phyloP scores from a whole-genome alignment of 495 filamentous ascomycete species.

The Neurospora sp. region DNA sequence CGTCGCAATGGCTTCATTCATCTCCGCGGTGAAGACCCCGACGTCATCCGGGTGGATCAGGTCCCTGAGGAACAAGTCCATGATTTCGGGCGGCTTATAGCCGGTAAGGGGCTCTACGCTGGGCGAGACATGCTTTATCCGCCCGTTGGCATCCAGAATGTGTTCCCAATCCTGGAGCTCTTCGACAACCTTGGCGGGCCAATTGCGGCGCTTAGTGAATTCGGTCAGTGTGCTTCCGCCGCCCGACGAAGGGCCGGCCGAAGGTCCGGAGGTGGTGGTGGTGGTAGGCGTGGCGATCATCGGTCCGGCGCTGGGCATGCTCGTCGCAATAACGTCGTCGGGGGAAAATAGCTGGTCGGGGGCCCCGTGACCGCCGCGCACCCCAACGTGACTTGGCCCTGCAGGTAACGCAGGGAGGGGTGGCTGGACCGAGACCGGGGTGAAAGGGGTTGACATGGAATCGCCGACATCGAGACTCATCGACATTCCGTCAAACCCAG shows the following conservation, averaged over 20 bases:
- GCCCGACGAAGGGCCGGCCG: conserved; percentile 7
- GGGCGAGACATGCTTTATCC: conserved; percentile 75
- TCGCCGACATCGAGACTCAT: conserved; percentile 27
- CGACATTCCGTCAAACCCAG: conserved; percentile 27
- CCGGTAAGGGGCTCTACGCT: conserved; percentile 72
- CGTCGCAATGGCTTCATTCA: conserved; percentile 84
- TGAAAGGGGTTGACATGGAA: conserved; percentile 10
- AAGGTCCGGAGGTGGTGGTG: conserved; percentile 2
- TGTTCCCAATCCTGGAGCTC: conserved; percentile 86
- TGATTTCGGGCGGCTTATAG: conserved; percentile 56
- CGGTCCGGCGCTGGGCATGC: conserved; percentile 4
- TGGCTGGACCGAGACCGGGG: conserved; percentile 4
- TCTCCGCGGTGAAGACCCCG: conserved; percentile 72
- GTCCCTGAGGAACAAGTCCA: conserved; percentile 63
- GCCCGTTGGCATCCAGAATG: conserved; percentile 74
- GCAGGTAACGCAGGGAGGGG: not conserved
- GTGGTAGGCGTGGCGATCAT: conserved; percentile 1
- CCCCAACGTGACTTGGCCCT: not conserved
- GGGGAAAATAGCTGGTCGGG: conserved; percentile 12
- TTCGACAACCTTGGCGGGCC: conserved; percentile 80
- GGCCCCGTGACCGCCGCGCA: not conserved
- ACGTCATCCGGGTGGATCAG: conserved; percentile 86
- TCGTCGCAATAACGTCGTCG: conserved; percentile 5
- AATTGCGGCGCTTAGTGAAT: conserved; percentile 76
- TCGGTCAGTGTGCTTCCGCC: conserved; percentile 61